Percentiles rank a stretch among this genome's conserved stretches.
phyloP scores from a whole-genome alignment of 257 asterid species.

The Solanum pinnatisectum region DNA sequence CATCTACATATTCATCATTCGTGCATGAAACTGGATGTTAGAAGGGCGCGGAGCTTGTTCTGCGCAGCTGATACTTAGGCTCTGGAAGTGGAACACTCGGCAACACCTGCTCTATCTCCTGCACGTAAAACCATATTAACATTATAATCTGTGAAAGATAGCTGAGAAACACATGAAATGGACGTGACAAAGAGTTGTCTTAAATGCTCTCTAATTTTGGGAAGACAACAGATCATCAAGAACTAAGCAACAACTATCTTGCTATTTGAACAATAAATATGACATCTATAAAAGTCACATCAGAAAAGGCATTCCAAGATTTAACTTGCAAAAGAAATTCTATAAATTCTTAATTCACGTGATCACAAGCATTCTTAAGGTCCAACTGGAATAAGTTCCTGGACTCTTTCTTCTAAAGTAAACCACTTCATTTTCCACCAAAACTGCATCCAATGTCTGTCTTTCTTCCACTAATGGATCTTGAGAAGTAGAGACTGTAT shows the following conservation, averaged over 20 bases:
- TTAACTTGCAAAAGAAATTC: neutral
- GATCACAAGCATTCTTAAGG: neutral
- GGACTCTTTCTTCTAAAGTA: neutral
- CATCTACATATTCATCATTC: constrained; percentile 11
- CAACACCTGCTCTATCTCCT: constrained; percentile 31
- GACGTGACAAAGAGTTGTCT: neutral
- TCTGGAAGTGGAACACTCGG: constrained; percentile 26
- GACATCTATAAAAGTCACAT: neutral
- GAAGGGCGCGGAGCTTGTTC: constrained; percentile 34
- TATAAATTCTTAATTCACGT: neutral
- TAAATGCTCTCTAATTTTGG: neutral
- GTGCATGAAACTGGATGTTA: constrained; percentile 7
- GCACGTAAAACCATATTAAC: neutral
- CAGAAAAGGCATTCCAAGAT: neutral
- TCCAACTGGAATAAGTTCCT: neutral
- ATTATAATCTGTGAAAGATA: neutral
- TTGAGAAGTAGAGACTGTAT: neutral
- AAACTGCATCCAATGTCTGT: neutral
- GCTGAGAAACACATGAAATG: neutral
- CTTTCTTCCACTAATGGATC: neutral
- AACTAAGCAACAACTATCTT: neutral
- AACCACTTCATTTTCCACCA: neutral
- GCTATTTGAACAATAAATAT: neutral
- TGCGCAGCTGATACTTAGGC: constrained; percentile 37
- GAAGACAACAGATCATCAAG: neutral